phyloP scores from a whole-genome alignment of 306 rosid genomes.

The Trichosanthes cucumerina region DNA sequence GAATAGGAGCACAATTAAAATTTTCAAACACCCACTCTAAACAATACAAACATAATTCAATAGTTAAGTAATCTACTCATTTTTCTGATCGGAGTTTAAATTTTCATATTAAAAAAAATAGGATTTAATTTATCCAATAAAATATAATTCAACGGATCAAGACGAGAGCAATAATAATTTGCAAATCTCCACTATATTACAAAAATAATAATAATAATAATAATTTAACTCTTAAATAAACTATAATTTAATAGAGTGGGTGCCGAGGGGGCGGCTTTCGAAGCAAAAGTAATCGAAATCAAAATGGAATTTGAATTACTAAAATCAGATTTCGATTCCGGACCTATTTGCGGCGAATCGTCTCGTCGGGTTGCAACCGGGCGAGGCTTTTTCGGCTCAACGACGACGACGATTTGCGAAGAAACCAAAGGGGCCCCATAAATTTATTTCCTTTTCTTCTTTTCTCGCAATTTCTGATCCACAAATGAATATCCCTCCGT shows the following conservation, averaged over 20 bases:
- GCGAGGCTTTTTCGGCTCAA: neutral
- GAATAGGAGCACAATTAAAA: no score
- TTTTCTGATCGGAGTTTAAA: no score
- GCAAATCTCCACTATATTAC: no score
- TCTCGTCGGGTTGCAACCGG: conserved; percentile 4
- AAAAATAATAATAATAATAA: no score
- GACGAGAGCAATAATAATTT: no score
- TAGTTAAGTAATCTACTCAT: no score
- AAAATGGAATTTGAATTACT: neutral
- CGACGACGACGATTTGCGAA: neutral
- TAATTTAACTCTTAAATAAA: neutral
- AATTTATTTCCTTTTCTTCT: neutral
- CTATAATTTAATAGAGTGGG: neutral
- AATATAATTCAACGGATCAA: no score
- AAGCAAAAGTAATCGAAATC: neutral
- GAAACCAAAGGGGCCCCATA: conserved; percentile 8
- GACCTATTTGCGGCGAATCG: conserved; percentile 13
- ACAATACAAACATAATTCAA: no score
- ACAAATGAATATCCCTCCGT: conserved; percentile 1
- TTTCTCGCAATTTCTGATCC: neutral
- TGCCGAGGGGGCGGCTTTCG: neutral
- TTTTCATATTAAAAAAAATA: no score
- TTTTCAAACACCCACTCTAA: no score
- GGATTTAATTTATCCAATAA: no score
- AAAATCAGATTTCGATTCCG: neutral